Evolutionary conservation across 2,329 filamentous ascomycete species (phyloP).

Genomic region (Aotearoamyces nothofagi): DNA sequence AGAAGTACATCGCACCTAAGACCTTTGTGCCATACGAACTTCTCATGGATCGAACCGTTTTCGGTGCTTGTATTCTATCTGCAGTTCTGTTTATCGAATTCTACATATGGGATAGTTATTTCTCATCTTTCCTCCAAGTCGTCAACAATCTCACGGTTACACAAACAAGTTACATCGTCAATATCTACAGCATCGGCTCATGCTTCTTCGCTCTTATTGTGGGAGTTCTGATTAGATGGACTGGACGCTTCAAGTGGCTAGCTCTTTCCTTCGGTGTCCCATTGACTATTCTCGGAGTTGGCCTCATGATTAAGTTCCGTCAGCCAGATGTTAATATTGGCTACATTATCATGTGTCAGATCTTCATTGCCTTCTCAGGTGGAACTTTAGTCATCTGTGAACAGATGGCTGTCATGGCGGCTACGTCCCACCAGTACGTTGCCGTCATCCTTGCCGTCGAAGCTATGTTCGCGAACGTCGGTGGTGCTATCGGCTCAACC

Average conservation of each 20-base stretch:
- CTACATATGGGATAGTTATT: constrained; percentile 48
- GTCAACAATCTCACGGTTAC: constrained; percentile 42
- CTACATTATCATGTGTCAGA: constrained; percentile 46
- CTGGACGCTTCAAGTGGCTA: constrained; percentile 40
- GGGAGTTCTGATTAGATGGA: constrained; percentile 36
- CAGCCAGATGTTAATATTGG: constrained; percentile 30
- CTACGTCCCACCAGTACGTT: constrained; percentile 36
- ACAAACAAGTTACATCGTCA: constrained; percentile 41
- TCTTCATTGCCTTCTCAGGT: constrained; percentile 46
- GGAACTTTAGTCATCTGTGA: constrained; percentile 39
- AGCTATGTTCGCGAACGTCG: constrained; percentile 44
- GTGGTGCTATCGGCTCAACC: constrained; percentile 41
- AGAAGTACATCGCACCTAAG: constrained; percentile 28
- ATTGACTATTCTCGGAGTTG: constrained; percentile 50
- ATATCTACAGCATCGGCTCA: constrained; percentile 32
- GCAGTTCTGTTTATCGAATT: constrained; percentile 39
- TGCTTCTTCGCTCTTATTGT: constrained; percentile 20
- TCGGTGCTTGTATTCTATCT: constrained; percentile 45
- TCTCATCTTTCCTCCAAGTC: constrained; percentile 46
- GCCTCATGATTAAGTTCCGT: constrained; percentile 47
- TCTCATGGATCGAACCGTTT: constrained; percentile 48
- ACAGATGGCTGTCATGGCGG: constrained; percentile 33
- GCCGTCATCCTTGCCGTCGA: constrained; percentile 50
- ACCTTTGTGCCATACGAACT: constrained; percentile 43
- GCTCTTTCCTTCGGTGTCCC: constrained; percentile 43